Conservation (phyloP, 192 early-diverging fungal genomes). For the Backusella australiensis region DNA sequence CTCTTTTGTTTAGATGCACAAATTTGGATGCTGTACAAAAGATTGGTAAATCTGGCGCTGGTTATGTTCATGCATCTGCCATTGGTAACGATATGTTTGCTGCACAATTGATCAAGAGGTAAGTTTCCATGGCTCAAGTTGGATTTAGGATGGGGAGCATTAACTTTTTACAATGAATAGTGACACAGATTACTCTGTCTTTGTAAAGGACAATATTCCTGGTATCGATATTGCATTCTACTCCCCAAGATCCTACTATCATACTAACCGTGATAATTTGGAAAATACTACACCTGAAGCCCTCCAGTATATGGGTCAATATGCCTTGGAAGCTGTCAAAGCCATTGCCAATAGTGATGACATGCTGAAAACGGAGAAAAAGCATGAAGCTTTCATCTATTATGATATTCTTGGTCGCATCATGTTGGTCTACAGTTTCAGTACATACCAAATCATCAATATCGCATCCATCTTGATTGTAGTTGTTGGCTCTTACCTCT, state of each 20-base stretch:
- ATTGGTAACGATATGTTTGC: conserved; percentile 65
- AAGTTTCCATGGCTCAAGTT: background rate
- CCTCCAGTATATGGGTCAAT: conserved; percentile 64
- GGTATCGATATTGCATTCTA: conserved; percentile 71
- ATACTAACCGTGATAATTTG: conserved; percentile 56
- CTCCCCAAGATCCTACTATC: conserved; percentile 60
- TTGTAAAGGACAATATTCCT: conserved; percentile 54
- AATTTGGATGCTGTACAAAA: conserved; percentile 38
- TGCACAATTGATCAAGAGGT: conserved; percentile 33
- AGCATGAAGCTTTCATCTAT: conserved; percentile 38
- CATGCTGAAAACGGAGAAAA: conserved; percentile 22
- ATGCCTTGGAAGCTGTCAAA: conserved; percentile 47
- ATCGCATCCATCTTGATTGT: conserved; percentile 17
- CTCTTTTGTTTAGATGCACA: conserved; percentile 56
- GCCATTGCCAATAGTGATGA: conserved; percentile 40
- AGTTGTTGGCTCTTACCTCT: conserved; percentile 14
- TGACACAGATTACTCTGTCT: conserved; percentile 66
- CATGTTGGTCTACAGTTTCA: conserved; percentile 40
- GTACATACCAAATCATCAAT: conserved; percentile 20
- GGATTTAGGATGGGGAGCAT: background rate
- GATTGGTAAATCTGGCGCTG: conserved; percentile 42
- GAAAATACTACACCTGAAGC: conserved; percentile 48
- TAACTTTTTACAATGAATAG: conserved; percentile 16
- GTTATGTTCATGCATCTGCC: conserved; percentile 51
- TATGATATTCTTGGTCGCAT: conserved; percentile 48